These are phyloP conservation scores for Crithidia mellificae DNA, from an alignment of 208 protist genomes.

Conservation along the genomic window DNA sequence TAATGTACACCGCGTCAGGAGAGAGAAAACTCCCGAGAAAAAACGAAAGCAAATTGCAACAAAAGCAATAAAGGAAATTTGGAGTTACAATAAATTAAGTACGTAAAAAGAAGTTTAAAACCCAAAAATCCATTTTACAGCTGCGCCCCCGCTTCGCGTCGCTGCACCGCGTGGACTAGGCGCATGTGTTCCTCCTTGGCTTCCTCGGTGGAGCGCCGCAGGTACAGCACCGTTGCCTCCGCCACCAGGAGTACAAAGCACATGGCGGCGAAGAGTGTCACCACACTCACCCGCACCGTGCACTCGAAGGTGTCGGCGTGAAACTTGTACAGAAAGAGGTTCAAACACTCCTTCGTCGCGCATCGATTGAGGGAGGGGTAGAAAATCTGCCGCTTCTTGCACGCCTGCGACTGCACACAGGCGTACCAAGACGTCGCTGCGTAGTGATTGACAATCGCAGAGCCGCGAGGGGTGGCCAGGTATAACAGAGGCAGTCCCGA, in stretches of 20 bases:
- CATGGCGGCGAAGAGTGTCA: conserved; percentile 34
- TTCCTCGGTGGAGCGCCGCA: conserved; percentile 34
- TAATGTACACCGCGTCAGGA: too few relatives aligned
- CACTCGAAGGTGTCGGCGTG: conserved; percentile 48
- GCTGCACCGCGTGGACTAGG: conserved; percentile 38
- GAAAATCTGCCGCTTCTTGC: conserved; percentile 29
- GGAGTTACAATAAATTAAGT: too few relatives aligned
- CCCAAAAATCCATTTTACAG: background rate
- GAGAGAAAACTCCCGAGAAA: too few relatives aligned
- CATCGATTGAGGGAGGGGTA: conserved; percentile 60
- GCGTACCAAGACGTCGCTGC: conserved; percentile 9
- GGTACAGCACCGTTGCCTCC: conserved; percentile 44
- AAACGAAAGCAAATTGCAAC: too few relatives aligned
- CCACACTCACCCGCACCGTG: conserved; percentile 19
- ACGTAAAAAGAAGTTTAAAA: too few relatives aligned
- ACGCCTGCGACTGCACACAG: conserved; percentile 27
- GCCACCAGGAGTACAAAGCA: conserved; percentile 28
- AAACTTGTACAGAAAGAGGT: conserved; percentile 43
- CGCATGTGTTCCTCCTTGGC: conserved; percentile 38
- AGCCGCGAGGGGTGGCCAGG: conserved; percentile 21
- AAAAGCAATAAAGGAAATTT: too few relatives aligned
- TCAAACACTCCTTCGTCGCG: conserved; percentile 32
- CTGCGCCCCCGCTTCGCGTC: conserved; percentile 26
- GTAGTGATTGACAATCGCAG: background rate
- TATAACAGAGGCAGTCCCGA: conserved; percentile 35